Evolutionary conservation across 148 eudicot species (phyloP).

Genomic region (Vaccinium darrowii): DNA sequence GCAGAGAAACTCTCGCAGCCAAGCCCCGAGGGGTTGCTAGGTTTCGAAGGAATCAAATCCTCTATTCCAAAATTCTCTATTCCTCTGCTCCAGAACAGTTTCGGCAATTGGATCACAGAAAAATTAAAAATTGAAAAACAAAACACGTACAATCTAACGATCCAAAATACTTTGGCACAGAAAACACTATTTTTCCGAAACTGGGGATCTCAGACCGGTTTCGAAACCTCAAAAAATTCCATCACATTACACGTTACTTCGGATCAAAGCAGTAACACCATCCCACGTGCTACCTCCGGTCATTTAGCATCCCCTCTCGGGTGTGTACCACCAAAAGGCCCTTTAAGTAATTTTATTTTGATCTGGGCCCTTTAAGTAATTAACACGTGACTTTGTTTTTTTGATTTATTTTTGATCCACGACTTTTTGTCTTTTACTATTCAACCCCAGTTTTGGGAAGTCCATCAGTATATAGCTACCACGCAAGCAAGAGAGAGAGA

Average conservation of each 20-base stretch:
- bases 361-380: slow-evolving; percentile 2
- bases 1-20: too few species aligned
- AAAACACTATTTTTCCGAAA: too few species aligned
- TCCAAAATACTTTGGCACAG: too few species aligned
- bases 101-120: too few species aligned
- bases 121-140: too few species aligned
- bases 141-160: too few species aligned
- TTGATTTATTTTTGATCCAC: neutral
- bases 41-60: too few species aligned
- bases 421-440: neutral
- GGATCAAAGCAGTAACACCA: neutral
- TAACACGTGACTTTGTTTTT: slow-evolving; percentile 15
- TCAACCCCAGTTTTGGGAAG: neutral
- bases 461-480: neutral
- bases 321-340: slow-evolving; percentile 8
- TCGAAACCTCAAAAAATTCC: neutral
- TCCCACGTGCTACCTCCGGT: neutral
- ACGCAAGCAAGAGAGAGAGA: neutral
- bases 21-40: too few species aligned
- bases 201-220: neutral
- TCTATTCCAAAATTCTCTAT: too few species aligned
- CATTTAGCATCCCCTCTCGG: neutral
- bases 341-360: neutral
- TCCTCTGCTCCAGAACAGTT: too few species aligned
- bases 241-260: neutral